These are phyloP conservation scores for Populus davidiana DNA, from an alignment of 345 rosid species.

Conservation along the genomic window DNA sequence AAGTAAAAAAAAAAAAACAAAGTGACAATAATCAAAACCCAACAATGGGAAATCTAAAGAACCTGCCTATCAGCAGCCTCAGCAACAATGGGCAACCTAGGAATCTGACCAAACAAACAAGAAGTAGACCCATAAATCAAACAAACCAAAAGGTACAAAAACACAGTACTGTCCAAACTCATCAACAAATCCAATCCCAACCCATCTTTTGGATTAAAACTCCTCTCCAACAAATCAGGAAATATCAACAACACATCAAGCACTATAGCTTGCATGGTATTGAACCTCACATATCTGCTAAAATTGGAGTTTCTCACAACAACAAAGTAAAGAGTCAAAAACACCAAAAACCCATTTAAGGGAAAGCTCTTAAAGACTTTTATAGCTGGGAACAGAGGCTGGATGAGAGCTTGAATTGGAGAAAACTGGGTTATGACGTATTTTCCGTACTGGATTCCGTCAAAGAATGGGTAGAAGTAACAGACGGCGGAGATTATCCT, in stretches of 20 bases:
- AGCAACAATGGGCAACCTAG: slow-evolving; percentile 95
- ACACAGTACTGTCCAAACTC: slow-evolving; percentile 93
- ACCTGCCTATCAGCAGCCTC: slow-evolving; percentile 99
- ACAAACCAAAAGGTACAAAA: slow-evolving; percentile 77
- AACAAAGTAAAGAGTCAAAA: slow-evolving; percentile 75
- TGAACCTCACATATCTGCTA: slow-evolving; percentile 94
- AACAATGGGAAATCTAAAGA: slow-evolving; percentile 27
- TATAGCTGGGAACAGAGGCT: slow-evolving; percentile 77
- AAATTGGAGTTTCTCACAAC: slow-evolving; percentile 81
- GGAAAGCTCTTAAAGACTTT: slow-evolving; percentile 84
- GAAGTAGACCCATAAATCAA: slow-evolving; percentile 81
- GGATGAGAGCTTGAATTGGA: slow-evolving; percentile 61
- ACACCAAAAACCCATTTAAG: slow-evolving; percentile 72
- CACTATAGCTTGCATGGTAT: slow-evolving; percentile 93
- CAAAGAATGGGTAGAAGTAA: slow-evolving; percentile 93
- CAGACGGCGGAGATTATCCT: slow-evolving; percentile 81
- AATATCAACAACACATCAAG: slow-evolving; percentile 86
- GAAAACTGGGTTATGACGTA: slow-evolving; percentile 68
- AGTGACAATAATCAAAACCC: neutral
- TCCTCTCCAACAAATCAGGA: slow-evolving; percentile 89
- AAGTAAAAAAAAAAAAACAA: too few species aligned
- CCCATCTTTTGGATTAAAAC: slow-evolving; percentile 73
- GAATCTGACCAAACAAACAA: slow-evolving; percentile 80
- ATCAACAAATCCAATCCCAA: slow-evolving; percentile 79
- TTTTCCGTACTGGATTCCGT: slow-evolving; percentile 86